Conservation (phyloP, 257 asterid species). For the Solanum paucissectum region DNA sequence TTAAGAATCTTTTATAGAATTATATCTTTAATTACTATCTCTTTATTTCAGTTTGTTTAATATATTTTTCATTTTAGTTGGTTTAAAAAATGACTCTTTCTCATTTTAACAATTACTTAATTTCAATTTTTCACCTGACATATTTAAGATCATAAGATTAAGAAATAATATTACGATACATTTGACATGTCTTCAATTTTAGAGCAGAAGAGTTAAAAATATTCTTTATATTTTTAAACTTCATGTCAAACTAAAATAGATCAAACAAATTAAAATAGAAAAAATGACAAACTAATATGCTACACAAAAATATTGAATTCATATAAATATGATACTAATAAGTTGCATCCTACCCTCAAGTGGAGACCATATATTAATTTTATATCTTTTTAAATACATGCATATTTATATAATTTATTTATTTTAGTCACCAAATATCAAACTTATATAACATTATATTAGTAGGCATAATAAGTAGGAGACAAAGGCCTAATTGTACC, state of each 20-base stretch:
- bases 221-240: not conserved
- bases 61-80: not conserved
- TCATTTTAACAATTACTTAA: accelerated
- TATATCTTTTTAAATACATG: not conserved
- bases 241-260: not conserved
- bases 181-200: not conserved
- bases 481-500: not conserved
- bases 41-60: not conserved
- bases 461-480: not conserved
- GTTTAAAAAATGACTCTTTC: not conserved
- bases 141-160: not conserved
- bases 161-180: accelerated
- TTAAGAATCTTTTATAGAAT: not conserved
- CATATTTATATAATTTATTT: not conserved
- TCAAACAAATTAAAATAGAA: not conserved
- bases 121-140: not conserved
- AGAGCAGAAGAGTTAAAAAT: not conserved
- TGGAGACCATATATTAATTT: not conserved
- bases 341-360: not conserved
- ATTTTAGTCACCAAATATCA: not conserved
- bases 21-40: not conserved
- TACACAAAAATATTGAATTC: not conserved
- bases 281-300: not conserved
- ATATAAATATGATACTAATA: not conserved
- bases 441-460: too few species aligned